Percentiles rank a stretch among this genome's conserved stretches.
Conservation (phyloP, 2,329 filamentous ascomycete species). For the Botrytis cinerea region DNA sequence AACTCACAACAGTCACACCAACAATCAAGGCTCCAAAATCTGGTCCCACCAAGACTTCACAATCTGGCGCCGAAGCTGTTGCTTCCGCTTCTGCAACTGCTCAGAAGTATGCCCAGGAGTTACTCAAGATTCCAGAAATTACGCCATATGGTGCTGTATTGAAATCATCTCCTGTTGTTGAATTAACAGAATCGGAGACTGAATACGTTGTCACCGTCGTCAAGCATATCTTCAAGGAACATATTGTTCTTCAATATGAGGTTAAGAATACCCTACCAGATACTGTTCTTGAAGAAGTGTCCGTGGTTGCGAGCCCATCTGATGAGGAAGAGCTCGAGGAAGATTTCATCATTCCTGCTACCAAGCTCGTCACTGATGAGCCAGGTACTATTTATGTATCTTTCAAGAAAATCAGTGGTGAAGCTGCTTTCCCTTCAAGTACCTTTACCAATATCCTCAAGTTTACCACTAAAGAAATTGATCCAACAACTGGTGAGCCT, state of each 20-base stretch:
- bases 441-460: conserved; percentile 92
- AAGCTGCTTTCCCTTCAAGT: conserved; percentile 73
- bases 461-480: conserved; percentile 97
- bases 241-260: conserved; percentile 93
- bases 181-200: conserved; percentile 94
- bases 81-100: conserved; percentile 77
- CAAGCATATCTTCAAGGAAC: conserved; percentile 98
- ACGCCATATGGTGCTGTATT: conserved; percentile 85
- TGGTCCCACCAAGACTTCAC: conserved; percentile 70
- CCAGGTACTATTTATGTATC: conserved; percentile 94
- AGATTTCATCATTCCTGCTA: conserved; percentile 89
- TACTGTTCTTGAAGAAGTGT: conserved; percentile 87
- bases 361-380: conserved; percentile 79
- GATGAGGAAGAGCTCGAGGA: conserved; percentile 85
- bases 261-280: conserved; percentile 96
- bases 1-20: conserved; percentile 88
- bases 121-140: conserved; percentile 88
- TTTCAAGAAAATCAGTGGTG: conserved; percentile 80
- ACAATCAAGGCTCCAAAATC: conserved; percentile 91
- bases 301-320: conserved; percentile 74
- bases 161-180: conserved; percentile 83
- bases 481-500: conserved; percentile 88
- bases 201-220: conserved; percentile 93
- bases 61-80: conserved; percentile 70
- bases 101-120: conserved; percentile 85